Percentiles rank a stretch among this genome's conserved stretches.
phyloP scores from a whole-genome alignment of 179 eudicot genomes.

The Pouteria campechiana region DNA sequence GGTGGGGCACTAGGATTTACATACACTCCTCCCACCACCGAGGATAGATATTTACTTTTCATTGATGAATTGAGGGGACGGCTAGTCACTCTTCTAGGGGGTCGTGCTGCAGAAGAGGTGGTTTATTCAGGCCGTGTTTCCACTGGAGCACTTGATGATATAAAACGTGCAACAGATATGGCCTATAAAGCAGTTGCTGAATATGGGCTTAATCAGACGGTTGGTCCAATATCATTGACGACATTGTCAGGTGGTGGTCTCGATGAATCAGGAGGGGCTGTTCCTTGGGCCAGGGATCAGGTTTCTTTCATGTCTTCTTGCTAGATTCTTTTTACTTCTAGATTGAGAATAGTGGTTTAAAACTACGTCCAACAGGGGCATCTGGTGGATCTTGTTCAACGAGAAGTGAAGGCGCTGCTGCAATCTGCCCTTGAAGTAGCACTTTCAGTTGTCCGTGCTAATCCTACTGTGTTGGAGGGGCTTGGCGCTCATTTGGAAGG shows the following conservation, averaged over 20 bases:
- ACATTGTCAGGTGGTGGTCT: slow-evolving; percentile 80
- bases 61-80: slow-evolving; percentile 87
- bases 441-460: slow-evolving; percentile 72
- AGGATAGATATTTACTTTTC: slow-evolving; percentile 90
- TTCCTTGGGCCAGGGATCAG: slow-evolving; percentile 82
- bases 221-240: slow-evolving; percentile 81
- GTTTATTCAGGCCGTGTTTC: slow-evolving; percentile 86
- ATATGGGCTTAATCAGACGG: slow-evolving; percentile 70
- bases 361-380: slow-evolving; percentile 42
- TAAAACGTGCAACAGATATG: slow-evolving; percentile 86
- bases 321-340: background rate
- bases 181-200: slow-evolving; percentile 94
- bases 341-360: slow-evolving; percentile 2
- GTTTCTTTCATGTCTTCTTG: slow-evolving; percentile 13
- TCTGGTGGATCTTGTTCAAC: slow-evolving; percentile 89
- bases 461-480: slow-evolving; percentile 83
- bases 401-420: slow-evolving; percentile 66
- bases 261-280: slow-evolving; percentile 59
- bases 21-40: slow-evolving; percentile 76
- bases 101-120: slow-evolving; percentile 96
- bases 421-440: slow-evolving; percentile 92
- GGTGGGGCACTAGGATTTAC: slow-evolving; percentile 96
- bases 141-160: slow-evolving; percentile 94
- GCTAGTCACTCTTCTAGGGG: slow-evolving; percentile 93
- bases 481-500: slow-evolving; percentile 95